phyloP scores from a whole-genome alignment of 2,329 filamentous ascomycete genomes.

The Macrophomina phaseolina region DNA sequence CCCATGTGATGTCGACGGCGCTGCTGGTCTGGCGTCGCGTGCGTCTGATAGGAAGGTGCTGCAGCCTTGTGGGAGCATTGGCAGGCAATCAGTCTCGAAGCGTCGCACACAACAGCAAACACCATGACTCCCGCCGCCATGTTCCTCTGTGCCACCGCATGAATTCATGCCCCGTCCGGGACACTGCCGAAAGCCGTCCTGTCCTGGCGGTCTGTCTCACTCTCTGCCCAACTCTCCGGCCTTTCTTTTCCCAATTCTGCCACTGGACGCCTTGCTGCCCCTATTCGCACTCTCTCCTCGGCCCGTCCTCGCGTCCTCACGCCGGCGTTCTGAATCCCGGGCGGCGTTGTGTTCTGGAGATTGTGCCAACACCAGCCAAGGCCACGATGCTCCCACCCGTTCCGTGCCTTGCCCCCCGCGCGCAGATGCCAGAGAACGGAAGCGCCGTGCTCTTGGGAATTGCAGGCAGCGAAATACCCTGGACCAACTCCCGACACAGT shows the following conservation, averaged over 20 bases:
- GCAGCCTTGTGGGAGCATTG: conserved; percentile 22
- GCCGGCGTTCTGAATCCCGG: neutral
- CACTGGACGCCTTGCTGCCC: neutral
- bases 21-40: conserved; percentile 3
- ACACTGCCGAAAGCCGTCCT: conserved; percentile 13
- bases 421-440: conserved; percentile 9
- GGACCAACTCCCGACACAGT: neutral
- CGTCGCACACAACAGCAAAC: conserved; percentile 2
- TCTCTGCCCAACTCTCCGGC: neutral
- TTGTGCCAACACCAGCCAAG: conserved; percentile 1
- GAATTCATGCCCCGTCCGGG: conserved; percentile 5
- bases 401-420: neutral
- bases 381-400: neutral
- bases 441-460: conserved; percentile 6
- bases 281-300: too few relatives aligned
- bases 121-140: neutral
- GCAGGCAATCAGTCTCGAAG: conserved; percentile 23
- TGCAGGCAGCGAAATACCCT: neutral
- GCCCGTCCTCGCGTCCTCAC: neutral
- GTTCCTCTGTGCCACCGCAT: conserved; percentile 1
- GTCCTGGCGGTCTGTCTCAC: conserved; percentile 10
- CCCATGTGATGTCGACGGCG: conserved; percentile 22
- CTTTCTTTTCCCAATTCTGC: neutral
- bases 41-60: conserved; percentile 20
- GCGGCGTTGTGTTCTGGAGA: neutral